Base-by-base conservation (phyloP, 257 asterid species). In the Oldenlandia corymbosa region DNA sequence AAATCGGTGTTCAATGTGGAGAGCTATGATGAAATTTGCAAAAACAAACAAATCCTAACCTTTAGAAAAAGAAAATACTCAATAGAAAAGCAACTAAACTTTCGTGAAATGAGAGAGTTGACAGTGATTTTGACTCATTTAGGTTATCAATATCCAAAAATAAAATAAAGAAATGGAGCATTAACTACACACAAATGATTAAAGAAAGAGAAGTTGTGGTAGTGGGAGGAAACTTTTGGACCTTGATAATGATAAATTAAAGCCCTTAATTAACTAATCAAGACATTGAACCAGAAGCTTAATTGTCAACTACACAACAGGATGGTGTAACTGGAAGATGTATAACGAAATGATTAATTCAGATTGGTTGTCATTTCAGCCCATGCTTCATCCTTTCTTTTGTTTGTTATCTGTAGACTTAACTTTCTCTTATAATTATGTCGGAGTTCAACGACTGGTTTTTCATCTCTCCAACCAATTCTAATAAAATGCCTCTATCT, bases 281-380 rank as follows among this genome's bases (percentile, higher is more conserved):
- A 48, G 23, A 6, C n/a, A 18, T 8, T 3, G 39, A 3, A 34
- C 4, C 9, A 34, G 39, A 3, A 47, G 50, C 64, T 37, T 59
- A n/a, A n/a, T n/a, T n/a, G 30, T 28, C 31, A 30, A 30, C 67
- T n/a, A 62, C 28, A 27, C 6, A 28, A 31, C 36, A 58, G 18
- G 16, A 41, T 59, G n/a, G n/a, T n/a, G n/a, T n/a, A n/a, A n/a
- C n/a, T 21, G 46, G 9, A 65, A 53, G 45, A 27, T 3, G n/a
- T n/a, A n/a, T n/a, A n/a, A n/a, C n/a, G n/a, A n/a, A 34, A 65
- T 52, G 30, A 37, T 65, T 37, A 41, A 16, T 26, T 31, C n/a
- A n/a, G n/a, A n/a, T 30, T 30, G 69, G 26, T 24, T 52, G 46
- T 65, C 61, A 37, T 65, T 17, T 51, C 27, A 23, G 61, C 23